These are phyloP conservation scores for Starmera stellimalicola DNA, from an alignment of 1,139 yeast genomes.

Conservation along the genomic window DNA sequence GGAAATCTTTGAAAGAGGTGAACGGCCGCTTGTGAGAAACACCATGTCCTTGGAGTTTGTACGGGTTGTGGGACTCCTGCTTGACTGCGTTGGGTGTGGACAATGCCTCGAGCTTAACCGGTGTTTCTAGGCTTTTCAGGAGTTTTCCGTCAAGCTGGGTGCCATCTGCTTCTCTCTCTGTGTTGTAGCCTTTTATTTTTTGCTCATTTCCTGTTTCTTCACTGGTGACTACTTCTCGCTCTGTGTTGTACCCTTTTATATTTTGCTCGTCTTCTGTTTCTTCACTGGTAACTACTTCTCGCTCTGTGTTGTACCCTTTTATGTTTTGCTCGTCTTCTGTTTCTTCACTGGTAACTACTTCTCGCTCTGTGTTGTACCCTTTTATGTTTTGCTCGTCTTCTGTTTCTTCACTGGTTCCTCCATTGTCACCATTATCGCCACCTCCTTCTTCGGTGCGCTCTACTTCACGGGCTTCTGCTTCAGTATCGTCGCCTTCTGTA, in stretches of 20 bases:
- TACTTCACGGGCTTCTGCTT: no score
- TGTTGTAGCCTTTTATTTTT: background rate
- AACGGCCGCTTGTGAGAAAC: slow-evolving; percentile 4
- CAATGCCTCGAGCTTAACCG: background rate
- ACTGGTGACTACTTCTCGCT: no score
- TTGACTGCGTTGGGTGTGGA: slow-evolving; percentile 1
- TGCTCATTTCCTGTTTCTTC: background rate
- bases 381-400: no score
- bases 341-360: background rate
- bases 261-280: background rate
- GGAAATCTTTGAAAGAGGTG: slow-evolving; percentile 8
- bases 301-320: no score
- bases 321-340: no score
- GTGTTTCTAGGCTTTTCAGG: slow-evolving; percentile 1
- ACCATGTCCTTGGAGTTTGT: slow-evolving; percentile 5
- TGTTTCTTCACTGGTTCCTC: background rate
- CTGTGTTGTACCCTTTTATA: no score
- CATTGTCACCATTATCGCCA: background rate
- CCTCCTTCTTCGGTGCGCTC: slow-evolving; percentile 1
- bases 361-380: no score
- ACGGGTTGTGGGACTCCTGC: slow-evolving; percentile 14
- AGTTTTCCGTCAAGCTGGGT: background rate
- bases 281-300: no score
- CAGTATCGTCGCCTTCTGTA: no score
- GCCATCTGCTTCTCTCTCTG: no score